Base-by-base conservation (phyloP, 2,329 filamentous ascomycete genomes). In the Acephala macrosclerotiorum region DNA sequence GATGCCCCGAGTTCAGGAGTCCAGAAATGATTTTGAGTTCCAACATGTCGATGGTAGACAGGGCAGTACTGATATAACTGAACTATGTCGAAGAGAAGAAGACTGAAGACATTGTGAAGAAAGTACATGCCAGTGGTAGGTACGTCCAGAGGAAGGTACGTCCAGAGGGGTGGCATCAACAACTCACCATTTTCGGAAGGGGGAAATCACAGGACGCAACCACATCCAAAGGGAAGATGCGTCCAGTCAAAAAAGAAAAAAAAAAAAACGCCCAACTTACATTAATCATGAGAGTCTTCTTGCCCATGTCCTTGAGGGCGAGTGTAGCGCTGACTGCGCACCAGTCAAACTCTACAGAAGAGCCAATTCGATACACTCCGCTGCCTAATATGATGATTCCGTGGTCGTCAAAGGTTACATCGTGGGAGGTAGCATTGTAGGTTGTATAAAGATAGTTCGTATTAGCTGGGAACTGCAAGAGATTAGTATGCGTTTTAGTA, bases 211-310 rank as follows among this genome's bases (percentile, higher is more conserved):
- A n/a, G n/a, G n/a, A n/a, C n/a, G n/a, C n/a, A n/a, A n/a, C n/a
- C n/a, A n/a, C n/a, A 60, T 16, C 18, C 18, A n/a, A 4, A 42
- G 38, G 42, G 65, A 59, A 22, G 58, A 45, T 38, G 49, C 38
- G 5, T 53, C n/a, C 83, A n/a, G n/a, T n/a, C n/a, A n/a, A n/a
- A n/a, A n/a, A n/a, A n/a, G n/a, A n/a, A n/a, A n/a, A n/a, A n/a
- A n/a, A n/a, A n/a, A n/a, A n/a, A n/a, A n/a, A n/a, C n/a, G n/a
- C n/a, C n/a, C n/a, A n/a, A n/a, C n/a, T 84, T 80, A 87, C 84
- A 76, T 98, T 98, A 76, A 99, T 96, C 93, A 98, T 97, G 65
- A 97, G 89, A 35, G 96, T 98, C 89, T 97, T 97, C 85, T 97
- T 91, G 72, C 94, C 94, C 85, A 97, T 93, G 67, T 90, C 84